Percentiles rank a stretch among this genome's conserved stretches.
These are phyloP conservation scores for Xylariaceae sp. DNA, from an alignment of 2,329 filamentous ascomycete species.

Conservation along the genomic window DNA sequence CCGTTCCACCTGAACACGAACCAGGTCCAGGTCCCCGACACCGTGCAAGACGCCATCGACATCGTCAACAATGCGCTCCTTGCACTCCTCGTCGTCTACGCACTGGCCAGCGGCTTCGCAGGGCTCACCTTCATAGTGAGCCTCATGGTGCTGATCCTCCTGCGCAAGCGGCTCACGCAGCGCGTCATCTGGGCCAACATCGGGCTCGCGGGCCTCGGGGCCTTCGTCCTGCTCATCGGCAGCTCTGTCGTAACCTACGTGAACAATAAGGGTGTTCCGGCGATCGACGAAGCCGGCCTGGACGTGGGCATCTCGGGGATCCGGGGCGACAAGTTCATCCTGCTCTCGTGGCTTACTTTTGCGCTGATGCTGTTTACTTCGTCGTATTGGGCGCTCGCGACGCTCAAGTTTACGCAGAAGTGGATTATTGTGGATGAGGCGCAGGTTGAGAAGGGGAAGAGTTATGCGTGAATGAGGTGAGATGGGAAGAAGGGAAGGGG, in stretches of 20 bases:
- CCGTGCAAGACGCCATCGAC: slow-evolving; percentile 44
- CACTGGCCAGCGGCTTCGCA: slow-evolving; percentile 39
- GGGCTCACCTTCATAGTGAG: slow-evolving; percentile 41
- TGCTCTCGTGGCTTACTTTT: slow-evolving; percentile 44
- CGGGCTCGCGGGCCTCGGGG: slow-evolving; percentile 34
- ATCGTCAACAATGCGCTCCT: slow-evolving; percentile 45
- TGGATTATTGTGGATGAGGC: slow-evolving; percentile 11
- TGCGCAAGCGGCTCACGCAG: slow-evolving; percentile 15
- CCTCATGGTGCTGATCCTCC: slow-evolving; percentile 31
- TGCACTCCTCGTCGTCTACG: slow-evolving; percentile 46
- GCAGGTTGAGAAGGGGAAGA: no score
- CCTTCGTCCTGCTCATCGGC: slow-evolving; percentile 36
- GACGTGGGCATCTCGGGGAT: slow-evolving; percentile 42
- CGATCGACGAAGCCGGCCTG: slow-evolving; percentile 41
- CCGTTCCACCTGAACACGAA: slow-evolving; percentile 41
- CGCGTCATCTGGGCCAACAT: slow-evolving; percentile 35
- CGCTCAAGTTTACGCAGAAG: slow-evolving; percentile 13
- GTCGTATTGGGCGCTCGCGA: slow-evolving; percentile 38
- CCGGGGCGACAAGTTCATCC: slow-evolving; percentile 41
- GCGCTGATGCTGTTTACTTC: slow-evolving; percentile 39
- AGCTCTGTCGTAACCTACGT: slow-evolving; percentile 42
- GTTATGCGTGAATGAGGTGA: no score
- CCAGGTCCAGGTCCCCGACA: slow-evolving; percentile 41
- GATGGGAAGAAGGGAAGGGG: no score
- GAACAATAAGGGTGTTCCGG: slow-evolving; percentile 38